Base-by-base conservation (phyloP, 495 filamentous ascomycete genomes). In the Staphylotrichum tortipilum region DNA sequence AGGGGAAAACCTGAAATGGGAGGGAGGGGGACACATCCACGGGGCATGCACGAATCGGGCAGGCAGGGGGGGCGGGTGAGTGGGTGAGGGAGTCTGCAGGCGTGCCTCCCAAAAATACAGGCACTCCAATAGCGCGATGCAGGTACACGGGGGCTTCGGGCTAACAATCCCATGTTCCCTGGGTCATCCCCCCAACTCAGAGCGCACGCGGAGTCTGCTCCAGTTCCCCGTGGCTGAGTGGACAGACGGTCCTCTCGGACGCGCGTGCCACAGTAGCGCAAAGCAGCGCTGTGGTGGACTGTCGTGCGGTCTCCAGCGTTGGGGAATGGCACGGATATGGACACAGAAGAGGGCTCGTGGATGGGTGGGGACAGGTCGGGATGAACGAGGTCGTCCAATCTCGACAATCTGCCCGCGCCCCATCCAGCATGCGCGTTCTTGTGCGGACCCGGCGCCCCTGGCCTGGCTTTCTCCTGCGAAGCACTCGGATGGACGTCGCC, bases 1-100 rank as follows among this genome's bases (percentile, higher is more conserved):
- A 42, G 18, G 26, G 2, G 15, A 52, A 52, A 52, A 47, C 50
- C 42, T 28, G 50, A 42, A 52, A 52, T 41, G 3, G 37, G 19
- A 14, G 19, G 1, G 19, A 6, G 5, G 21, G 38, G 10, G 38
- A n/a, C n/a, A n/a, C n/a, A n/a, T n/a, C n/a, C n/a, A n/a, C n/a
- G n/a, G n/a, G n/a, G n/a, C n/a, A n/a, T n/a, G 29, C 31, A 34
- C 9, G 31, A 12, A 10, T 28, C 11, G n/a, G 31, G 11, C 4
- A 4, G 4, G 31, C 7, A 5, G 31, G 11, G 31, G 11, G 31
- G 31, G 1, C 31, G 31, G 11, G 10, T 12, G n/a, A 12, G 26
- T 43, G 14, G 17, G 24, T 29, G 23, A n/a, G n/a, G n/a, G n/a
- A n/a, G n/a, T n/a, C n/a, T n/a, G n/a, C n/a, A n/a, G n/a, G n/a